These are phyloP conservation scores for Lachancea quebecensis DNA, from an alignment of 805 yeast genomes.

Conservation along the genomic window DNA sequence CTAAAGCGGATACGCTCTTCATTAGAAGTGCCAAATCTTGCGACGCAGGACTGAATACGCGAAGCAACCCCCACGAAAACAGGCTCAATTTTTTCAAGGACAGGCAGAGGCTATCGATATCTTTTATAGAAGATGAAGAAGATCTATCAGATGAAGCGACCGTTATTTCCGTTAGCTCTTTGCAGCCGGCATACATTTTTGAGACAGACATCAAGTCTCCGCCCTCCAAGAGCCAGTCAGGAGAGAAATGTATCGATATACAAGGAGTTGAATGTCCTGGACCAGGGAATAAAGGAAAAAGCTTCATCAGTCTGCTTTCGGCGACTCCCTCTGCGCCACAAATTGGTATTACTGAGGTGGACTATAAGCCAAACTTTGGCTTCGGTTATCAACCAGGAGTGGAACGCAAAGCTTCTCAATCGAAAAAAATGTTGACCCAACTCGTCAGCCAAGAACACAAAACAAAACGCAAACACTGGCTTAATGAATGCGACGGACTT, in stretches of 20 bases:
- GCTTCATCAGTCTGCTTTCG: neutral
- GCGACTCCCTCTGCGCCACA: neutral
- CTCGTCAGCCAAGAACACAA: slow-evolving; percentile 1
- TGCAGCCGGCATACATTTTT: neutral
- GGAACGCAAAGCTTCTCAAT: neutral
- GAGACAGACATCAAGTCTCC: slow-evolving; percentile 4
- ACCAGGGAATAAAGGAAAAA: no score
- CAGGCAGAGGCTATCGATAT: slow-evolving; percentile 30
- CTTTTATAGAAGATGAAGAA: slow-evolving; percentile 23
- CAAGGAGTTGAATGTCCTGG: no score
- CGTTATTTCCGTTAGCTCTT: slow-evolving; percentile 17
- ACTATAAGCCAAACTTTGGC: neutral
- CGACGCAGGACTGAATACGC: slow-evolving; percentile 21
- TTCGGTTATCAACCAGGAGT: no score
- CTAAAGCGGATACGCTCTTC: neutral
- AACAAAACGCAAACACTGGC: slow-evolving; percentile 2
- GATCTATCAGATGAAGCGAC: slow-evolving; percentile 22
- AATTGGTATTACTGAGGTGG: slow-evolving; percentile 1
- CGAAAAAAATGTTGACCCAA: slow-evolving; percentile 6
- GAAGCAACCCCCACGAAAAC: slow-evolving; percentile 2
- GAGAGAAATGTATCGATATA: no score
- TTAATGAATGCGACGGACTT: neutral
- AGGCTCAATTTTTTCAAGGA: slow-evolving; percentile 22
- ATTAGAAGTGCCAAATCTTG: slow-evolving; percentile 24
- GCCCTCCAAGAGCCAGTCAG: neutral